Percentiles rank a stretch among this genome's conserved stretches.
These are phyloP conservation scores for Trichoderma endophyticum DNA, from an alignment of 2,329 filamentous ascomycete genomes.

Conservation along the genomic window DNA sequence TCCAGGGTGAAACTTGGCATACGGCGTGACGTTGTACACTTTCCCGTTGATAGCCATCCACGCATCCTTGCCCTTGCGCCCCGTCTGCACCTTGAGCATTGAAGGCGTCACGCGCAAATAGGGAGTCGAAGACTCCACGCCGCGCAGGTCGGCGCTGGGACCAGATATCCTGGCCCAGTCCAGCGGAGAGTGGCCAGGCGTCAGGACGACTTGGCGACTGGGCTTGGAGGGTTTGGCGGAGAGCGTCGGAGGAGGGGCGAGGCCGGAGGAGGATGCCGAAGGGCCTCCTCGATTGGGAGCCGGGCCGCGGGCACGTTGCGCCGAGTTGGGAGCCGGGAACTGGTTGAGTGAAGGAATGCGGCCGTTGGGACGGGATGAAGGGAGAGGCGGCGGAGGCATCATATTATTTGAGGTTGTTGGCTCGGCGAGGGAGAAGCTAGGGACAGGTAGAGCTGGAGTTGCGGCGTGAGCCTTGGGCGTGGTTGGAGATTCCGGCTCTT, in stretches of 20 bases:
- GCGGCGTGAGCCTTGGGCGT: constrained; percentile 49
- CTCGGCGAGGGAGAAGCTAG: constrained; percentile 43
- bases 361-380: constrained; percentile 26
- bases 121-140: constrained; percentile 48
- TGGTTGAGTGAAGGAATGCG: constrained; percentile 37
- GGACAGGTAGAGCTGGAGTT: constrained; percentile 33
- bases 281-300: constrained; percentile 40
- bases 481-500: constrained; percentile 39
- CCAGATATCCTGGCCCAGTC: constrained; percentile 85
- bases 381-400: constrained; percentile 33
- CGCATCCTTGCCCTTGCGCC: constrained; percentile 78
- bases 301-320: constrained; percentile 46
- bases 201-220: constrained; percentile 70
- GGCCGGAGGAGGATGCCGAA: constrained; percentile 37
- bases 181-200: constrained; percentile 89
- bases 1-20: constrained; percentile 86
- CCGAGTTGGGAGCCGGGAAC: constrained; percentile 52
- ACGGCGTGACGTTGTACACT: constrained; percentile 92
- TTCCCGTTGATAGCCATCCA: constrained; percentile 89
- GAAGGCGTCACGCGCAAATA: constrained; percentile 77
- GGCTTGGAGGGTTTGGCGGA: constrained; percentile 51
- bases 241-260: constrained; percentile 56
- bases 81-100: constrained; percentile 73
- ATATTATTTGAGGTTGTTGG: background rate
- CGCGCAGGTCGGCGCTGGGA: constrained; percentile 65